These are phyloP conservation scores for Nannochloropsis oceanica DNA, from an alignment of 108 stramenopile species.

Conservation along the genomic window DNA sequence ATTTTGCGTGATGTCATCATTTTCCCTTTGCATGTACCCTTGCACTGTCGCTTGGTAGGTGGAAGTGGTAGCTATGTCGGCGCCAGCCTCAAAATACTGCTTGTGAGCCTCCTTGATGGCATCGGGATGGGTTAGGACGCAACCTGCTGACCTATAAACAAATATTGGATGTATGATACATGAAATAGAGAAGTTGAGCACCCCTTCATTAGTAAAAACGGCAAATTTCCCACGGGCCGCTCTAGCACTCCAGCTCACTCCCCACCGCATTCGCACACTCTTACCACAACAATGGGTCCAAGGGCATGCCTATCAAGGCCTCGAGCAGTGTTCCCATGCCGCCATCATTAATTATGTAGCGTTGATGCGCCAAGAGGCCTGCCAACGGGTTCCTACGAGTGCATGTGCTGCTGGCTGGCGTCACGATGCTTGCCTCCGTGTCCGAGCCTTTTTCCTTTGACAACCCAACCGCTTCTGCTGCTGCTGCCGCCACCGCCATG, in stretches of 20 bases:
- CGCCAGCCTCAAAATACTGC: slow-evolving; percentile 21
- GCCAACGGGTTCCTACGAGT: neutral
- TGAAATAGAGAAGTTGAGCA: too few species aligned
- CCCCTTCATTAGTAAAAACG: too few species aligned
- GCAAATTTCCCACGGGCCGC: too few species aligned
- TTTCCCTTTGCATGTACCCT: slow-evolving; percentile 3
- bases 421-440: too few species aligned
- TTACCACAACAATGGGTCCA: slow-evolving; percentile 1
- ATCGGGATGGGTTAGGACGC: neutral
- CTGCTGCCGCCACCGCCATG: too few species aligned
- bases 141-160: neutral
- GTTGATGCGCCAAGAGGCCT: neutral
- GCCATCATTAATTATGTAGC: slow-evolving; percentile 1
- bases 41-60: slow-evolving; percentile 35
- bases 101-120: slow-evolving; percentile 22
- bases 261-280: neutral
- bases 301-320: neutral
- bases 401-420: too few species aligned
- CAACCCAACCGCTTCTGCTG: too few species aligned
- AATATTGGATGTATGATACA: neutral
- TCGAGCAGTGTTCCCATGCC: neutral
- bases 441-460: too few species aligned
- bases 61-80: slow-evolving; percentile 30
- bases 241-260: too few species aligned
- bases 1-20: neutral